phyloP scores from a whole-genome alignment of 208 protist genomes.

The Paratrypanosoma confusum region DNA sequence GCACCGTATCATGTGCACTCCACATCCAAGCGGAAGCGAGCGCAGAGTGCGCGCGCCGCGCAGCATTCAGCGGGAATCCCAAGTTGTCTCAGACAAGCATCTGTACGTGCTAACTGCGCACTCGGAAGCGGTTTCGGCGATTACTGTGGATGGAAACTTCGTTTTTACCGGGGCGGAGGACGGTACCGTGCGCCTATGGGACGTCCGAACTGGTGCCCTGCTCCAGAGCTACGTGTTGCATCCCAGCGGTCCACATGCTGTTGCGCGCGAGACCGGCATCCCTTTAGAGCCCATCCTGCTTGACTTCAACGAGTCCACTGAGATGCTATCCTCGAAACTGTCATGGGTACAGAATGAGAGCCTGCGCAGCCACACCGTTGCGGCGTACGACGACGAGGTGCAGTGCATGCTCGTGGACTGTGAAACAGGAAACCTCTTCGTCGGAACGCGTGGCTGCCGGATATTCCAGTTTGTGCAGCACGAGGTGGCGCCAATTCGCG shows the following conservation, averaged over 20 bases:
- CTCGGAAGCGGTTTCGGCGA: slow-evolving; percentile 9
- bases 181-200: slow-evolving; percentile 24
- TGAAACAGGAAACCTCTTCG: not conserved
- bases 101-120: slow-evolving; percentile 5
- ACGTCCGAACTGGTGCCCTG: slow-evolving; percentile 11
- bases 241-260: no score
- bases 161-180: slow-evolving; percentile 27
- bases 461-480: not conserved
- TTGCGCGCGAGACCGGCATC: no score
- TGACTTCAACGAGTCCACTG: no score
- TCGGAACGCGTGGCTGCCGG: not conserved
- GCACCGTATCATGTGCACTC: no score
- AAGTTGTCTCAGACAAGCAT: not conserved
- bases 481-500: not conserved
- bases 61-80: no score
- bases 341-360: no score
- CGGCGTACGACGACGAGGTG: not conserved
- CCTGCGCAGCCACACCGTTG: no score
- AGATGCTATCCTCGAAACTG: no score
- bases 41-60: no score
- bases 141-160: slow-evolving; percentile 17
- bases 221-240: slow-evolving; percentile 12
- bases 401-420: not conserved
- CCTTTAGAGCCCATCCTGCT: no score
- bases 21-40: no score